Evolutionary conservation across 179 eudicot species (phyloP).

Genomic region (Gypsophila paniculata): DNA sequence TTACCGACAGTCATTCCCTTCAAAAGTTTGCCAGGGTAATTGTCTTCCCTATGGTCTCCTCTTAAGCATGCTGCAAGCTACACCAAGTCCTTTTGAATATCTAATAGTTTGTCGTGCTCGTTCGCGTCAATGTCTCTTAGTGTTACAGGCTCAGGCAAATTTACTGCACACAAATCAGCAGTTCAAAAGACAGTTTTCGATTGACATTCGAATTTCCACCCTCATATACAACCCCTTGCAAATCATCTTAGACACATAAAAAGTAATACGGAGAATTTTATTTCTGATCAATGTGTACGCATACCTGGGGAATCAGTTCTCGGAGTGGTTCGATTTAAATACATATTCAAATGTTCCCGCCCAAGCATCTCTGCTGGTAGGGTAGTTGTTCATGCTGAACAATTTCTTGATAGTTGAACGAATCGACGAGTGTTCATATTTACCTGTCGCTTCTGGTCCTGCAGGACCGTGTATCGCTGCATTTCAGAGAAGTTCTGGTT

Average conservation of each 20-base stretch:
- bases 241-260: background rate
- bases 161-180: conserved; percentile 36
- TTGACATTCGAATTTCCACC: background rate
- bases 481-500: background rate
- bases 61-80: conserved; percentile 54
- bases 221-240: background rate
- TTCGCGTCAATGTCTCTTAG: conserved; percentile 41
- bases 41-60: conserved; percentile 51
- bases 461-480: conserved; percentile 69
- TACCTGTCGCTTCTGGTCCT: conserved; percentile 69
- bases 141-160: conserved; percentile 49
- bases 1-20: conserved; percentile 54
- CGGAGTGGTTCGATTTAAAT: conserved; percentile 47
- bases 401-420: conserved; percentile 92
- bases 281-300: background rate
- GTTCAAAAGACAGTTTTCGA: background rate
- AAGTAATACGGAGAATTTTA: too few species aligned
- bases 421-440: conserved; percentile 80
- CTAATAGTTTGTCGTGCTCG: conserved; percentile 47
- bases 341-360: conserved; percentile 84
- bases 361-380: conserved; percentile 76
- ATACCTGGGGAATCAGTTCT: conserved; percentile 83
- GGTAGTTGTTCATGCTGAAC: conserved; percentile 61
- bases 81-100: conserved; percentile 65
- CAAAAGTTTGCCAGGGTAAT: conserved; percentile 40